A percentile compares a stretch with the other conserved stretches of the same genome.
These are phyloP conservation scores for Cronartium quercuum DNA, from an alignment of 1,284 basidiomycete genomes.

Conservation along the genomic window DNA sequence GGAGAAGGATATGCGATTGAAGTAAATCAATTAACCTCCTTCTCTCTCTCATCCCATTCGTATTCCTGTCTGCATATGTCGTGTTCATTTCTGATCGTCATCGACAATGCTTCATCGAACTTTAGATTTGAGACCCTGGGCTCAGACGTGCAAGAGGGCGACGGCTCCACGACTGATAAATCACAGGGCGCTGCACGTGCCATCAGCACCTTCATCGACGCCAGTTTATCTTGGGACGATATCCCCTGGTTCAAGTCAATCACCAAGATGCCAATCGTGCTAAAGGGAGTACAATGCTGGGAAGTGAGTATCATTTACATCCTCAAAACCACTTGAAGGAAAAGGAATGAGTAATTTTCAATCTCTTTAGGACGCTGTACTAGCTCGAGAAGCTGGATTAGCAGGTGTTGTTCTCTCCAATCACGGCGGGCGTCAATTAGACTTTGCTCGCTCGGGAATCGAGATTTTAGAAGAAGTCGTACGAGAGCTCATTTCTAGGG, in stretches of 20 bases:
- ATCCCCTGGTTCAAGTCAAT: conserved; percentile 80
- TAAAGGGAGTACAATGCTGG: conserved; percentile 91
- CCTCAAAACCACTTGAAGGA: neutral
- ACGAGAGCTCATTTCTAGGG: conserved; percentile 60
- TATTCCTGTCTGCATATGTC: neutral
- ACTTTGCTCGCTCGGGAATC: conserved; percentile 82
- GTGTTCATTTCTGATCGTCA: neutral
- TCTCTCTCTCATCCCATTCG: neutral
- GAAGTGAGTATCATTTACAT: conserved; percentile 55
- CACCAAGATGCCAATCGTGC: conserved; percentile 82
- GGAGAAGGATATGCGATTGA: conserved; percentile 59
- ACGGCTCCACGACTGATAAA: conserved; percentile 59
- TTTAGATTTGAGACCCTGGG: conserved; percentile 18
- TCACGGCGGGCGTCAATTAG: conserved; percentile 70
- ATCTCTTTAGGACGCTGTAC: conserved; percentile 63
- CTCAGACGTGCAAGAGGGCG: conserved; percentile 17
- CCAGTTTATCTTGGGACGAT: conserved; percentile 77
- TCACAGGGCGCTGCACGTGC: conserved; percentile 87
- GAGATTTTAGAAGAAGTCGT: conserved; percentile 85
- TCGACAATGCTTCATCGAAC: no score
- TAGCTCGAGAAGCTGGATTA: conserved; percentile 74
- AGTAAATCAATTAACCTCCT: conserved; percentile 7
- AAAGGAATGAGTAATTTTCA: neutral
- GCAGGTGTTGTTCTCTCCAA: conserved; percentile 79
- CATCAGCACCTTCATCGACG: conserved; percentile 94